Percentiles rank a stretch among this genome's conserved stretches.
Evolutionary conservation across 352 stramenopile species (phyloP).

Genomic region (Pythium aquatile): DNA sequence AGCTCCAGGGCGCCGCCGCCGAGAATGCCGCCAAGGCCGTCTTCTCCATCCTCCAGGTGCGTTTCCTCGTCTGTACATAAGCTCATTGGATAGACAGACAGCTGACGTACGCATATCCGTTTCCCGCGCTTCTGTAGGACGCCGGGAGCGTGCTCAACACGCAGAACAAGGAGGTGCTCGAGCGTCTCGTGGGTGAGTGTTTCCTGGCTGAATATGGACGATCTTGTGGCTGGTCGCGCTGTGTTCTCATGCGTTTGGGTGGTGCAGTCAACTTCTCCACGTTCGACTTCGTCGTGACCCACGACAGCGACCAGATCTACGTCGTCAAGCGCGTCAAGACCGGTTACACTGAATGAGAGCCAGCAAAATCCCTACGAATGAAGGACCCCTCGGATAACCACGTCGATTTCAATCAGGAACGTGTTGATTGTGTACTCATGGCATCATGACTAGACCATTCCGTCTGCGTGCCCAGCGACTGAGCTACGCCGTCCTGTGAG

Average conservation of each 20-base stretch:
- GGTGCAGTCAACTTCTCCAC: slow-evolving; percentile 56
- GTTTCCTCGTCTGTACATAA: too few relatives aligned
- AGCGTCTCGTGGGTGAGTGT: slow-evolving; percentile 62
- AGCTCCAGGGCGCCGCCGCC: slow-evolving; percentile 48
- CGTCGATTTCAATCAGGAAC: too few relatives aligned
- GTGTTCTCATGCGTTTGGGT: neutral
- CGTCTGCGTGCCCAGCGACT: too few relatives aligned
- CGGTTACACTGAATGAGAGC: slow-evolving; percentile 7
- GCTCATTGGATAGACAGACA: too few relatives aligned
- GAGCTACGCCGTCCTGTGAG: too few relatives aligned
- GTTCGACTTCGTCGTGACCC: slow-evolving; percentile 68
- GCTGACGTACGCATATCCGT: too few relatives aligned
- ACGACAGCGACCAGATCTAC: slow-evolving; percentile 64
- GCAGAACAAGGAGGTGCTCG: slow-evolving; percentile 55
- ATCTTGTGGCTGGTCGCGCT: too few relatives aligned
- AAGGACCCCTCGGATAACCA: too few relatives aligned
- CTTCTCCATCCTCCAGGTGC: slow-evolving; percentile 61
- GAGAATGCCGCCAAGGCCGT: slow-evolving; percentile 58
- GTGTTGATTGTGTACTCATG: too few relatives aligned
- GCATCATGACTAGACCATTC: too few relatives aligned
- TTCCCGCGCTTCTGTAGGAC: slow-evolving; percentile 31
- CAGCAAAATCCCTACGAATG: too few relatives aligned
- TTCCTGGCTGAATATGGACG: neutral
- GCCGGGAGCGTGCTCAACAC: slow-evolving; percentile 53
- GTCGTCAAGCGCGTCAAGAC: slow-evolving; percentile 64